Evolutionary conservation across 2,329 filamentous ascomycete species (phyloP), one percentile per base, ranked within the genome.

Genomic region (Ophiostoma sp.): DNA sequence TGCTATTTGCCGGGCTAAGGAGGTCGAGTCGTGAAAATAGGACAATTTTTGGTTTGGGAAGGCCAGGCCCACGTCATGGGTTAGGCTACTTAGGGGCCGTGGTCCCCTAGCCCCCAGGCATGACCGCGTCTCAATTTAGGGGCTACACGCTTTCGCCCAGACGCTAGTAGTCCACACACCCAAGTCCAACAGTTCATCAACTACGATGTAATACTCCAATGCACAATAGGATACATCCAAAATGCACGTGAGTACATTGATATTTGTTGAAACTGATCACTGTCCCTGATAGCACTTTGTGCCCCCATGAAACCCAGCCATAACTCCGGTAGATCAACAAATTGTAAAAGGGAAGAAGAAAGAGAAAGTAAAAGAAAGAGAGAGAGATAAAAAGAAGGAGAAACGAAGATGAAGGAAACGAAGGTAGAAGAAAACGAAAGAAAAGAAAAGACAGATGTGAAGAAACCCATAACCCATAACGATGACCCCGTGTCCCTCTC

Each of bases 31-130:
- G 55, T 40, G 5, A 60, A 60, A 11, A 36, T n/a, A 6, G 47
- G 47, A 12, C 42, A 44, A 44, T 44, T 52, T 36, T 55, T 12
- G 55, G 36, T 4, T 8, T 27, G 58, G 58, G 12, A 5, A 40
- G 14, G 27, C 27, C 1, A 27, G 58, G 14, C 41, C 58, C 58
- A 62, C 58, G 58, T 62, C 58, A 62, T 62, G 58, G n/a, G 55
- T 38, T 41, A 62, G 38, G 49, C 18, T 55, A 18, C n/a, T n/a
- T 18, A 40, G 55, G 18, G 6, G 14, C 5, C 12, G 14, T 27
- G 27, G 27, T 27, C 27, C 27, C 27, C 27, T 27, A 27, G 27
- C 27, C 27, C 27, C 27, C 27, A 27, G 27, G 27, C 27, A 27
- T 27, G 27, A 27, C 27, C 27, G 27, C 27, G 27, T 27, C 27